These are phyloP conservation scores for Kalmusia sp. DNA, from an alignment of 2,329 filamentous ascomycete genomes.

Conservation along the genomic window DNA sequence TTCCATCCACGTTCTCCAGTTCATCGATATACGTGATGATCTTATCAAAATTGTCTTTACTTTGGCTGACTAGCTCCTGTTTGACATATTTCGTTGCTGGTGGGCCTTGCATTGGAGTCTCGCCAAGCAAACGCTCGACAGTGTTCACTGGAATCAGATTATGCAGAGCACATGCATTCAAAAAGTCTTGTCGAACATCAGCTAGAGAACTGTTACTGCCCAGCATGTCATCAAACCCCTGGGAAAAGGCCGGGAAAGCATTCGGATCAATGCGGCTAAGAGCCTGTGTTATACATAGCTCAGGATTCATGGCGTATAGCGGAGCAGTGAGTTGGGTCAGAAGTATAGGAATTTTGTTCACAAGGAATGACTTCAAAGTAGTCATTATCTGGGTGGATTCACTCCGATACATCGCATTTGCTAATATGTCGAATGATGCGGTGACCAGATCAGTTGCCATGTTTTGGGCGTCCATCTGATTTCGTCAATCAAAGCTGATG, in stretches of 20 bases:
- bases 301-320: constrained; percentile 66
- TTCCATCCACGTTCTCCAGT: constrained; percentile 88
- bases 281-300: constrained; percentile 71
- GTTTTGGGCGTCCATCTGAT: constrained; percentile 75
- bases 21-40: constrained; percentile 80
- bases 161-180: constrained; percentile 89
- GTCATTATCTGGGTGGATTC: constrained; percentile 68
- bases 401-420: constrained; percentile 80
- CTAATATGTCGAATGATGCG: constrained; percentile 87
- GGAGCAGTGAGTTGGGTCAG: constrained; percentile 64
- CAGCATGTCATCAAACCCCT: constrained; percentile 66
- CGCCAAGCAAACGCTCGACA: constrained; percentile 81
- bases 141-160: constrained; percentile 79
- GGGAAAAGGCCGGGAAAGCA: constrained; percentile 69
- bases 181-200: constrained; percentile 79
- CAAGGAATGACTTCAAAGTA: constrained; percentile 83
- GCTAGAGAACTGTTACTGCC: constrained; percentile 64
- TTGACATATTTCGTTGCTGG: constrained; percentile 77
- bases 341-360: constrained; percentile 72
- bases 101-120: constrained; percentile 82
- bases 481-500: constrained; percentile 35
- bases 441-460: constrained; percentile 84
- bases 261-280: constrained; percentile 68
- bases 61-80: constrained; percentile 79
- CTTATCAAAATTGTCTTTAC: constrained; percentile 75